Base-by-base conservation (phyloP, 805 yeast species). In the Metschnikowia peoriensis region DNA sequence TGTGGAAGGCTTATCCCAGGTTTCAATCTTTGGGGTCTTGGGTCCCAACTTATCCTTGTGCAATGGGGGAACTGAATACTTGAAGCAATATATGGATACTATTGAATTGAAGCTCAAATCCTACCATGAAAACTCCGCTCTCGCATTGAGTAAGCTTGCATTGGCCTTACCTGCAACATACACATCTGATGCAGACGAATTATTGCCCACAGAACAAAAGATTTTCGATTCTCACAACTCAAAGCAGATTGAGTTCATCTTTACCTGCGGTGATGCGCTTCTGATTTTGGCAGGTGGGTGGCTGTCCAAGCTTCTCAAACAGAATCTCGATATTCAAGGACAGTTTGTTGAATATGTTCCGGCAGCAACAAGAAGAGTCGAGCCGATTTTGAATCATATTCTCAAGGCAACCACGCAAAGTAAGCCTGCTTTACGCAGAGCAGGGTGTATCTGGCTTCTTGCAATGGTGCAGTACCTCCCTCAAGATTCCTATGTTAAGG, bases 381-480 rank as follows among this genome's bases (percentile, higher is more conserved):
- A 48, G 37, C 63, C 48, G 41, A 69, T 89, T 3, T 63, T 89
- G n/a, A 65, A 73, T 0, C 65, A 66, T 6, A 72, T 88, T 0
- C 68, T 92, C 28, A 65, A 65, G 14, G 75, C 83, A 1, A 81
- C 89, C 55, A 67, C 75, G 3, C 75, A 80, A 7, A 81, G 96
- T 0, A 88, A 88, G 58, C 97, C 97, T 0, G 69, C 85, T 1
- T 66, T 89, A 34, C 75, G 96, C 55, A 86, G 80, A 55, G 86
- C 92, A 0, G 81, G 90, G 0, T 89, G 97, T 67, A 80, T 93
- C 39, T 90, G 98, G 96, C 71, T 93, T 28, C 74, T 93, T 14
- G 86, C 96, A 0, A 60, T 92, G 41, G 85, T 84, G 7, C 96
- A 90, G 62, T 88, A 82, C 62, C 84, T 91, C 61, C 83, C 86